A percentile compares a stretch with the other conserved stretches of the same genome.
Conservation (phyloP, 2,329 filamentous ascomycete species). For the Dactylella cylindrospora region DNA sequence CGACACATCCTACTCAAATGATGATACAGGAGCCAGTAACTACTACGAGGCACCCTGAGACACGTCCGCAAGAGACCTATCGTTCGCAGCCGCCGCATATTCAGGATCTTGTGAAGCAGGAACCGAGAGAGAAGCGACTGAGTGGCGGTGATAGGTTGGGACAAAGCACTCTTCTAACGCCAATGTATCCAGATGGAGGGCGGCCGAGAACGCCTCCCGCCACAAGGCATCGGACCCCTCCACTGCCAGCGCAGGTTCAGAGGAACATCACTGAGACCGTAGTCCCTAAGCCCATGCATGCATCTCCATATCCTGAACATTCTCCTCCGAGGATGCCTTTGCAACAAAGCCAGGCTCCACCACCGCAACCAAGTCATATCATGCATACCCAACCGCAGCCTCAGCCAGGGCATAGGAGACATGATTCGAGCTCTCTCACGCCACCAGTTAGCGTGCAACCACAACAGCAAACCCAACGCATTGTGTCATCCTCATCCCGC, state of each 20-base stretch:
- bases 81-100: conserved; percentile 22
- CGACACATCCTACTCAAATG: conserved; percentile 8
- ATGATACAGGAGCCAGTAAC: conserved; percentile 19
- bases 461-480: conserved; percentile 19
- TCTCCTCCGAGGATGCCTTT: conserved; percentile 32
- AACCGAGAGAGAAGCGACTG: conserved; percentile 24
- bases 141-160: too few species aligned
- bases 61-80: conserved; percentile 31
- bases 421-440: conserved; percentile 24
- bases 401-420: conserved; percentile 30
- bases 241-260: conserved; percentile 4
- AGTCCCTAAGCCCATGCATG: conserved; percentile 25
- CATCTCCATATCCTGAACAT: conserved; percentile 25
- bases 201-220: conserved; percentile 20
- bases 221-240: conserved; percentile 21
- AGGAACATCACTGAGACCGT: conserved; percentile 6
- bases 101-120: conserved; percentile 30
- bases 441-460: conserved; percentile 13
- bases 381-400: conserved; percentile 35
- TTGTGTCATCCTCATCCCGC: conserved; percentile 7
- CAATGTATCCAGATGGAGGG: conserved; percentile 30
- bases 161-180: conserved; percentile 32
- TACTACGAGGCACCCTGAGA: conserved; percentile 10
- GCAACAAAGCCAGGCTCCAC: conserved; percentile 19
- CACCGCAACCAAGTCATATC: conserved; percentile 12